Base-by-base conservation (phyloP, 129 eudicot genomes). In the Ambrosia trifida region DNA sequence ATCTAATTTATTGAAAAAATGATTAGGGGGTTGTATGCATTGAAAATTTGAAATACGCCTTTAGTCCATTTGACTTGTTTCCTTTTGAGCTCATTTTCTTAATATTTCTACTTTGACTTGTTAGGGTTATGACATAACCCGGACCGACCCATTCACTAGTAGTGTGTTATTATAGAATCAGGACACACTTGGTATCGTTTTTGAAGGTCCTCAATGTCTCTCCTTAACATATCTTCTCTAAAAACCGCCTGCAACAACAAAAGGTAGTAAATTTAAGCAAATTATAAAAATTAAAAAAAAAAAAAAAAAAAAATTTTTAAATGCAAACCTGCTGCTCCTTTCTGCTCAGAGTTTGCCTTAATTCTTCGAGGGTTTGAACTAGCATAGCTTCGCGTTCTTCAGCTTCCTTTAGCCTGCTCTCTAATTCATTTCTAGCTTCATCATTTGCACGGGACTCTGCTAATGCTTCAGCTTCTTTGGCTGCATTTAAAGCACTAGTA, bases 201-300 rank as follows among this genome's bases (percentile, higher is more conserved):
- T 75, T 94, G 99, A 75, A 94, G 99, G 79, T 90, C 97, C 73
- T 94, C 99, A 58, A 90, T 70, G 73, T 94, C 99, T 79, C 85
- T 85, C 52, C 91, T 87, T 50, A 94, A 74, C 90, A 84, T 86
- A 66, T 94, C 99, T 86, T 94, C 99, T 76, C 82, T 84, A 54
- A 80, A 83, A 76, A 75, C 90, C 16, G 87, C 89, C 93, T 92
- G 89, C 77, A 85, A 62, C 64, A 47, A 40, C 9, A 50, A 51
- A 73, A 60, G 13, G 35, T 18, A 11, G 2, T 19, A 40, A 24
- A 44, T 3, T n/a, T 33, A 30, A 8, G 45, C 17, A 40, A 19
- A 33, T 40, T 16, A 10, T 65, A 67, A 7, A 64, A 62, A 64
- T 36, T 2, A 70, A 31, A 58, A 38, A 74, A 0, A 61, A 5